Evolutionary conservation across 2,329 filamentous ascomycete species (phyloP).

Genomic region (Metarhizium anisopliae): DNA sequence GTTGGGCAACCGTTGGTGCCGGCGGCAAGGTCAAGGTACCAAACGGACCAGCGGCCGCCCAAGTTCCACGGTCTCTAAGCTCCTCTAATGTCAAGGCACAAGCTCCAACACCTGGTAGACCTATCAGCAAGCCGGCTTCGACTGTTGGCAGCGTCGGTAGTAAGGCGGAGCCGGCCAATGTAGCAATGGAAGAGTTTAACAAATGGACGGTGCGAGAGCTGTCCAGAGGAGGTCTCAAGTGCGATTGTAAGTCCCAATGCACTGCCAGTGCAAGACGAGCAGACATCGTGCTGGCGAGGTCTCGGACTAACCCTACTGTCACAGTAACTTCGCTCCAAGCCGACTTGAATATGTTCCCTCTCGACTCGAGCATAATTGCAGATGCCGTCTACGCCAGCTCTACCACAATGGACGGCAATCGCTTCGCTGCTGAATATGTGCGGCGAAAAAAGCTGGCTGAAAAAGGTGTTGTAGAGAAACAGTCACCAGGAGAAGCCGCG

Average conservation of each 20-base stretch:
- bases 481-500: constrained; percentile 45
- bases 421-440: constrained; percentile 91
- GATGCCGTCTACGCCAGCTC: constrained; percentile 84
- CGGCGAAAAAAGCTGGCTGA: constrained; percentile 89
- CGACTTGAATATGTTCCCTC: constrained; percentile 64
- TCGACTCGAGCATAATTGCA: constrained; percentile 72
- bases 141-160: constrained; percentile 31
- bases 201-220: constrained; percentile 85
- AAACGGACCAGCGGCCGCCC: constrained; percentile 41
- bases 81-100: constrained; percentile 31
- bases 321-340: constrained; percentile 74
- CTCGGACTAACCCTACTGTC: background rate
- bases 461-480: constrained; percentile 76
- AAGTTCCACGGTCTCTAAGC: constrained; percentile 34
- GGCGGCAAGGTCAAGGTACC: constrained; percentile 84
- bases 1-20: constrained; percentile 93
- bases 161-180: constrained; percentile 27
- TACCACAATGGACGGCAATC: constrained; percentile 81
- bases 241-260: constrained; percentile 42
- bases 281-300: background rate
- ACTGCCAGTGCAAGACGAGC: background rate
- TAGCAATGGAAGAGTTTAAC: constrained; percentile 81
- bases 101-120: constrained; percentile 38
- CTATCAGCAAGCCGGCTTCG: constrained; percentile 36
- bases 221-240: constrained; percentile 54